Conservation (phyloP, 495 filamentous ascomycete genomes). For the Talaromyces stipitatus region DNA sequence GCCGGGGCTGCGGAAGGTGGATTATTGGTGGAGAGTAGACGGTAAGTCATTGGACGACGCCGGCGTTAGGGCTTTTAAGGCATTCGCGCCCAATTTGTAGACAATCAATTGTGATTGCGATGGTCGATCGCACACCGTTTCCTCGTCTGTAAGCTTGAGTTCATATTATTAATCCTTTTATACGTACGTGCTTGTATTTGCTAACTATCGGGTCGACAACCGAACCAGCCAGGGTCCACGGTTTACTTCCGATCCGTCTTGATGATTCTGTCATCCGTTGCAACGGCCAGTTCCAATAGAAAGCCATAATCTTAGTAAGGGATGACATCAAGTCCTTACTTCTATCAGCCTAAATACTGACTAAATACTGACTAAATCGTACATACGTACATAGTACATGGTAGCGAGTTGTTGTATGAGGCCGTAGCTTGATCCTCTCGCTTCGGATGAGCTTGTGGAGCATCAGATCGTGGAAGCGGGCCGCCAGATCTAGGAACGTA, state of each 20-base stretch:
- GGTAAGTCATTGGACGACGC: neutral
- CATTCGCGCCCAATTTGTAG: neutral
- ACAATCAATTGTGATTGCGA: neutral
- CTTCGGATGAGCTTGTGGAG: constrained; percentile 11
- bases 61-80: neutral
- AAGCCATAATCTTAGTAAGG: too few species aligned
- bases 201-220: neutral
- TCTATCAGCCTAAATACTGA: neutral
- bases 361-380: too few species aligned
- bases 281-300: too few species aligned
- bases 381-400: neutral
- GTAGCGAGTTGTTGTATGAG: neutral
- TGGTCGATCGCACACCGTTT: neutral
- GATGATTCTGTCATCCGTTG: too few species aligned
- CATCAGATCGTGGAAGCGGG: constrained; percentile 11
- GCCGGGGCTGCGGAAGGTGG: constrained; percentile 17
- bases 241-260: too few species aligned
- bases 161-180: too few species aligned
- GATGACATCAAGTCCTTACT: neutral
- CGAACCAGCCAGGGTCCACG: neutral
- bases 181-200: too few species aligned
- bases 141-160: too few species aligned
- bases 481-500: neutral
- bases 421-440: neutral
- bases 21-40: constrained; percentile 2